Percentiles rank a stretch among this genome's conserved stretches.
Evolutionary conservation across 768 basidiomycete species (phyloP).

Genomic region (Xerocomus spinulosus): DNA sequence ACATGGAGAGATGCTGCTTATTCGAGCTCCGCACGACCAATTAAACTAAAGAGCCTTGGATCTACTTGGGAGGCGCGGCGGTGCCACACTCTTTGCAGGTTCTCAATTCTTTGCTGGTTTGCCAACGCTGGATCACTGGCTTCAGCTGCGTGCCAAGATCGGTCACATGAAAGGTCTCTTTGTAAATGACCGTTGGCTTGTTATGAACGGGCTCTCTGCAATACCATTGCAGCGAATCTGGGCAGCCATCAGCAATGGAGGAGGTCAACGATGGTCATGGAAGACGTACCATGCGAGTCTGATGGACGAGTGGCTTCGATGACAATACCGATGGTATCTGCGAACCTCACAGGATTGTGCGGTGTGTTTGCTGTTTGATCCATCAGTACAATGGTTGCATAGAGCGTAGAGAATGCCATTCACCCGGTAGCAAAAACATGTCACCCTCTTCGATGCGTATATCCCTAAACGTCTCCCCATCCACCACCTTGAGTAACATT

Average conservation of each 20-base stretch:
- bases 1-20: not conserved
- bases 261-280: not conserved
- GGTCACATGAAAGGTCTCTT: slow-evolving; percentile 81
- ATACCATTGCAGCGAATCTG: slow-evolving; percentile 93
- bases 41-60: not conserved
- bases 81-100: slow-evolving; percentile 69
- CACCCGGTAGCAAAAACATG: slow-evolving; percentile 94
- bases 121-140: slow-evolving; percentile 86
- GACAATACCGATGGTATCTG: slow-evolving; percentile 88
- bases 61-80: slow-evolving; percentile 54
- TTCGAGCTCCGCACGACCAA: slow-evolving; percentile 17
- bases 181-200: slow-evolving; percentile 70
- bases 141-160: slow-evolving; percentile 94
- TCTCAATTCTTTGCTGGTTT: slow-evolving; percentile 56
- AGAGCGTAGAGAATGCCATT: slow-evolving; percentile 14
- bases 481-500: slow-evolving; percentile 86
- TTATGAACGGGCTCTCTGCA: slow-evolving; percentile 62
- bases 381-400: not conserved
- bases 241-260: not conserved
- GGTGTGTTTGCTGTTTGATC: slow-evolving; percentile 78
- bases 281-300: slow-evolving; percentile 60
- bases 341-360: slow-evolving; percentile 91
- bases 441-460: slow-evolving; percentile 91
- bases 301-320: slow-evolving; percentile 80
- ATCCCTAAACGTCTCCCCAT: slow-evolving; percentile 75